phyloP scores from a whole-genome alignment of 495 filamentous ascomycete species.

The Xylaria castorea region DNA sequence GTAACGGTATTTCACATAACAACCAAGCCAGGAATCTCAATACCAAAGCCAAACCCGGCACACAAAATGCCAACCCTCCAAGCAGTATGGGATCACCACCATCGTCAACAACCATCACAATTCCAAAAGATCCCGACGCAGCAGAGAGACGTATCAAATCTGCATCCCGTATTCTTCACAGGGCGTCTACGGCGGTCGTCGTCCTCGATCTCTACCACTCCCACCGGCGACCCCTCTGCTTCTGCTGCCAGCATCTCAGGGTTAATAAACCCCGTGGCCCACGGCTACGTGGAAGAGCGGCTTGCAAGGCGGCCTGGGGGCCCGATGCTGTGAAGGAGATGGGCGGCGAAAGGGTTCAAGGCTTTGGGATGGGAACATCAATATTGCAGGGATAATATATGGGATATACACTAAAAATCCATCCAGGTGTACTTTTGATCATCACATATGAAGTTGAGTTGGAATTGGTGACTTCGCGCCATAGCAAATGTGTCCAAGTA shows the following conservation, averaged over 20 bases:
- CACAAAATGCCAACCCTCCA: conserved; percentile 15
- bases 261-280: conserved; percentile 53
- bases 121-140: neutral
- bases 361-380: neutral
- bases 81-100: conserved; percentile 19
- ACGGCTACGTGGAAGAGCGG: conserved; percentile 58
- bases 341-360: neutral
- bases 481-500: too few species aligned
- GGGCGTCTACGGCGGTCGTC: conserved; percentile 55
- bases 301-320: conserved; percentile 33
- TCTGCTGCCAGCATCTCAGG: neutral
- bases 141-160: conserved; percentile 49
- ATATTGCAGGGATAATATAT: neutral
- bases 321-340: conserved; percentile 50
- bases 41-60: neutral
- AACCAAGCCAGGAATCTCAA: neutral
- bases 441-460: neutral
- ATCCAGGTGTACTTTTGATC: neutral
- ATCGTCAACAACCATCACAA: neutral
- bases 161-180: conserved; percentile 68
- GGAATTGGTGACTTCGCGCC: neutral
- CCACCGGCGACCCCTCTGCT: conserved; percentile 24
- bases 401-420: neutral
- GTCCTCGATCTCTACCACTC: conserved; percentile 36
- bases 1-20: neutral